Percentiles rank a stretch among this genome's conserved stretches.
These are phyloP conservation scores for Cardiospermum halicacabum DNA, from an alignment of 345 rosid species.

Conservation along the genomic window DNA sequence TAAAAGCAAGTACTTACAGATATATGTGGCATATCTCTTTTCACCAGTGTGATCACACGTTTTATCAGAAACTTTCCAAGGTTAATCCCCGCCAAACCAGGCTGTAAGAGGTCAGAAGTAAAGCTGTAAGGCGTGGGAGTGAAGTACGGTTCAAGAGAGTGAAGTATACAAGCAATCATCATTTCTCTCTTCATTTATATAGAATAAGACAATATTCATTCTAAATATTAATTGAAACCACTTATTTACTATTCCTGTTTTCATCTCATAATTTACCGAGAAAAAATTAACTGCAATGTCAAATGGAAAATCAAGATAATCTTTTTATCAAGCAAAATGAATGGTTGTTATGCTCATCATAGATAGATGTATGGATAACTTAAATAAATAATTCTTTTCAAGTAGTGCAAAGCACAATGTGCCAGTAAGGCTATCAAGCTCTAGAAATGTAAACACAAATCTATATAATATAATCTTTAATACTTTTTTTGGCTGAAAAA, in stretches of 20 bases:
- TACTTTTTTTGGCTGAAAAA: not conserved
- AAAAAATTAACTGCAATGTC: not conserved
- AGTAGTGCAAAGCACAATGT: not conserved
- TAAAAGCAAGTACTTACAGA: slow-evolving; percentile 54
- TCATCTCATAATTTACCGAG: not conserved
- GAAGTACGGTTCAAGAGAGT: not conserved
- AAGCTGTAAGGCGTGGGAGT: slow-evolving; percentile 11
- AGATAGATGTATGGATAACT: not conserved
- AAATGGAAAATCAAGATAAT: not conserved
- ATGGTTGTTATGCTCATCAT: not conserved
- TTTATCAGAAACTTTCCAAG: slow-evolving; percentile 92
- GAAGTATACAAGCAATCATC: not conserved
- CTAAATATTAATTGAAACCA: not conserved
- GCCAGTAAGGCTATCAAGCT: slow-evolving; percentile 2
- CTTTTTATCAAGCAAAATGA: not conserved
- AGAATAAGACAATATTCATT: slow-evolving; percentile 4
- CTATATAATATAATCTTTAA: not conserved
- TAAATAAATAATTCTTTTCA: not conserved
- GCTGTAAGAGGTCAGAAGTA: slow-evolving; percentile 50
- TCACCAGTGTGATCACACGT: slow-evolving; percentile 79
- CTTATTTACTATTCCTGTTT: not conserved
- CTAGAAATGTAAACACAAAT: not conserved
- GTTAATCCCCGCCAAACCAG: slow-evolving; percentile 96
- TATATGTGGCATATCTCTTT: slow-evolving; percentile 83
- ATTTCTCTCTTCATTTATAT: too few relatives aligned